A percentile compares a stretch with the other conserved stretches of the same genome.
phyloP scores from a whole-genome alignment of 345 rosid species.

The Draba incana region DNA sequence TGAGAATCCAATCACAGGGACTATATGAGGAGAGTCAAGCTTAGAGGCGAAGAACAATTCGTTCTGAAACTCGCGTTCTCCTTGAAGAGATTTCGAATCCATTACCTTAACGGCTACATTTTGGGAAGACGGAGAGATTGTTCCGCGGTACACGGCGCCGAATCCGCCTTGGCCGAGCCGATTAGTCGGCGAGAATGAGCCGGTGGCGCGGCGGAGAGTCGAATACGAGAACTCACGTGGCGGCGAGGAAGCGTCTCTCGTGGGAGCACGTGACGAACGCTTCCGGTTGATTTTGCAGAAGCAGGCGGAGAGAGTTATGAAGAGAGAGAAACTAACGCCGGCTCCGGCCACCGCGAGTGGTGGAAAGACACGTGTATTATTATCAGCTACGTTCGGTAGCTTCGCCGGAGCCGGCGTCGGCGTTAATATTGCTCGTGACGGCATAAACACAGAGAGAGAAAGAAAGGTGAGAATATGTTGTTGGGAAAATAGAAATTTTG shows the following conservation, averaged over 20 bases:
- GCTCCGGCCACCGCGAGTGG: slow-evolving; percentile 43
- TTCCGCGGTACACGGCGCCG: slow-evolving; percentile 76
- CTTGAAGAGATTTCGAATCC: slow-evolving; percentile 94
- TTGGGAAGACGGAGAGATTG: slow-evolving; percentile 42
- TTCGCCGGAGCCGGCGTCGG: slow-evolving; percentile 26
- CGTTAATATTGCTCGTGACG: slow-evolving; percentile 51
- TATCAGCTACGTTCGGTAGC: not conserved
- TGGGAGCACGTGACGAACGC: slow-evolving; percentile 33
- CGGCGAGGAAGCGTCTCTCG: slow-evolving; percentile 36
- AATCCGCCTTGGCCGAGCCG: slow-evolving; percentile 80
- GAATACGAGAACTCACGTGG: slow-evolving; percentile 67
- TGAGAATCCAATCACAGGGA: slow-evolving; percentile 83
- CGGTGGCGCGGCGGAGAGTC: slow-evolving; percentile 68
- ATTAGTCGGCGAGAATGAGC: slow-evolving; percentile 57
- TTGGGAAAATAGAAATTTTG: slow-evolving; percentile 15
- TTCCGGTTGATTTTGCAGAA: slow-evolving; percentile 62
- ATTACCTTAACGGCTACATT: slow-evolving; percentile 84
- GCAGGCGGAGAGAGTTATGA: slow-evolving; percentile 53
- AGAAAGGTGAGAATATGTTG: not conserved
- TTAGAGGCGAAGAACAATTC: slow-evolving; percentile 82
- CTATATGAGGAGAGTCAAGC: slow-evolving; percentile 62
- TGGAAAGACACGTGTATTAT: slow-evolving; percentile 32
- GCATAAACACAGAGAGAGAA: slow-evolving; percentile 41
- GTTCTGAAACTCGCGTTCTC: slow-evolving; percentile 95
- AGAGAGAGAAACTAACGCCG: slow-evolving; percentile 50